Conservation (phyloP, 2,329 filamentous ascomycete species). For the Stagonosporopsis chrysanthemi region DNA sequence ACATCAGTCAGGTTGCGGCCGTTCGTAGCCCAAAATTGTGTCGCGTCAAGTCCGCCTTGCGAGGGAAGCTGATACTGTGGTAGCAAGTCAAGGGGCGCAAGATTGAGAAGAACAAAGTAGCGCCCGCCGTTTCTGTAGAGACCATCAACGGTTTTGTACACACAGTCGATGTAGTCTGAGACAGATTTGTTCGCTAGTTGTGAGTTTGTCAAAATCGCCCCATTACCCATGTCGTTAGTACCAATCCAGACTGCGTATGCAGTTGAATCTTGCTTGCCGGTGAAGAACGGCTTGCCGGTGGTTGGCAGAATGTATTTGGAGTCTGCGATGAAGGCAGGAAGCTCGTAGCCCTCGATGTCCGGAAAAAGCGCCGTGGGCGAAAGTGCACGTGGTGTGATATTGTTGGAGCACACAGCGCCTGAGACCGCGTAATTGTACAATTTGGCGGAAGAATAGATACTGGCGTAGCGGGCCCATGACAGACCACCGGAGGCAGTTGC, state of each 20-base stretch:
- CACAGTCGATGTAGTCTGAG: slow-evolving; percentile 70
- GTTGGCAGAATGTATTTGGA: slow-evolving; percentile 40
- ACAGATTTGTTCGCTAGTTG: slow-evolving; percentile 68
- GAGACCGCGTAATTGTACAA: slow-evolving; percentile 74
- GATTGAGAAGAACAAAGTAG: slow-evolving; percentile 76
- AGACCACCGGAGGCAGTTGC: slow-evolving; percentile 70
- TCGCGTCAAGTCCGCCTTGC: slow-evolving; percentile 54
- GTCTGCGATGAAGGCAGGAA: slow-evolving; percentile 58
- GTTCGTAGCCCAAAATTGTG: slow-evolving; percentile 59
- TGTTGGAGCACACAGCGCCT: slow-evolving; percentile 76
- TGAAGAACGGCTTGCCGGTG: slow-evolving; percentile 54
- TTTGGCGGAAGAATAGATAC: slow-evolving; percentile 63
- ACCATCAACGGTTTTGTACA: slow-evolving; percentile 68
- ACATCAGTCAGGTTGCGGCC: slow-evolving; percentile 59
- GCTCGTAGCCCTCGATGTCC: slow-evolving; percentile 57
- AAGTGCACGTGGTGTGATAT: slow-evolving; percentile 66
- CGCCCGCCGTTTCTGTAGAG: slow-evolving; percentile 72
- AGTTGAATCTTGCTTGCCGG: slow-evolving; percentile 63
- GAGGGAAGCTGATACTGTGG: slow-evolving; percentile 69
- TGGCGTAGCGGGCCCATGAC: slow-evolving; percentile 73
- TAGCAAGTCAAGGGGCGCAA: slow-evolving; percentile 70
- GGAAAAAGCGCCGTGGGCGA: slow-evolving; percentile 63
- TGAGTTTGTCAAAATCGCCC: slow-evolving; percentile 70
- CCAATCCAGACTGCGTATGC: slow-evolving; percentile 83
- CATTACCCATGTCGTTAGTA: slow-evolving; percentile 76